phyloP scores from a whole-genome alignment of 2,329 filamentous ascomycete genomes.

The Penicillium sp. region DNA sequence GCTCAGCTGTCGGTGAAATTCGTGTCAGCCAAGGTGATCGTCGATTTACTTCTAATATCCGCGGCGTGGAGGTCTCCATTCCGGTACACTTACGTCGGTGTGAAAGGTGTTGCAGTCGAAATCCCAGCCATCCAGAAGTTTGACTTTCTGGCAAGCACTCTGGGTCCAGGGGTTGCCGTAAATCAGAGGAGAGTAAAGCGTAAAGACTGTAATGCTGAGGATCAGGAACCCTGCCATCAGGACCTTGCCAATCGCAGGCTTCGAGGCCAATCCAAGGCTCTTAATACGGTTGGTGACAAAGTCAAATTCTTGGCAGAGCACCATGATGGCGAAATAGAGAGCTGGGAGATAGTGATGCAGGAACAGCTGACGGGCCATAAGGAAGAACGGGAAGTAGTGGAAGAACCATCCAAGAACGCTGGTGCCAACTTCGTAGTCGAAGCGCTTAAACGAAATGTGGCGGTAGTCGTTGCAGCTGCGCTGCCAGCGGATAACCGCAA shows the following conservation, averaged over 20 bases:
- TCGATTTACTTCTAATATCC: conserved; percentile 28
- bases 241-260: conserved; percentile 73
- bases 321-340: conserved; percentile 90
- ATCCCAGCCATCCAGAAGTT: conserved; percentile 88
- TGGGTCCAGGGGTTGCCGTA: conserved; percentile 97
- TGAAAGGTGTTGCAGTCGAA: conserved; percentile 97
- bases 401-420: conserved; percentile 92
- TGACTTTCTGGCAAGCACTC: conserved; percentile 80
- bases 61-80: conserved; percentile 37
- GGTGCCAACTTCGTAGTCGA: conserved; percentile 94
- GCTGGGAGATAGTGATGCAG: conserved; percentile 98
- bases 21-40: conserved; percentile 32
- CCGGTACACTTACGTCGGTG: conserved; percentile 71
- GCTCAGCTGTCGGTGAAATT: conserved; percentile 38
- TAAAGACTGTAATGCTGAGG: conserved; percentile 74
- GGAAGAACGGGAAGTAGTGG: conserved; percentile 98
- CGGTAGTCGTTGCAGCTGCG: conserved; percentile 86
- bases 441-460: conserved; percentile 84
- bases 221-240: conserved; percentile 74
- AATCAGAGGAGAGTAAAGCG: conserved; percentile 81
- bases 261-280: conserved; percentile 67
- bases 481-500: conserved; percentile 91
- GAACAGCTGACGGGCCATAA: conserved; percentile 98
- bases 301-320: conserved; percentile 86
- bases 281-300: conserved; percentile 76